phyloP scores from a whole-genome alignment of 306 rosid species.

The Pterocarpus santalinus region DNA sequence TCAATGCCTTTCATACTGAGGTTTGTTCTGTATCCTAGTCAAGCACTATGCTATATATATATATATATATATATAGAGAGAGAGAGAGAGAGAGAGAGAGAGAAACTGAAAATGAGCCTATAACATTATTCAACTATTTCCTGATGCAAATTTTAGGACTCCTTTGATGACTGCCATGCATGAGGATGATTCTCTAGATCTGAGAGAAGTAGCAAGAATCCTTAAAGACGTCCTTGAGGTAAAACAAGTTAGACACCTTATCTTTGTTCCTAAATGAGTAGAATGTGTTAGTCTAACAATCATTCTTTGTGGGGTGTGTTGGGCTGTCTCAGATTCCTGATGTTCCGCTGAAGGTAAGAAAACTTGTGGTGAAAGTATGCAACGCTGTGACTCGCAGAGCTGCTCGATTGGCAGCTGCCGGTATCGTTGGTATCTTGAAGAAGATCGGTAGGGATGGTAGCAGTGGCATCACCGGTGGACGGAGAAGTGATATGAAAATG shows the following conservation, averaged over 20 bases:
- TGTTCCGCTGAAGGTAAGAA: constrained; percentile 67
- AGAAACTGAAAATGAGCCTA: too few relatives aligned
- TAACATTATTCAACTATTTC: constrained; percentile 1
- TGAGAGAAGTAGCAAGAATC: constrained; percentile 61
- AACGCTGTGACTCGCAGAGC: constrained; percentile 79
- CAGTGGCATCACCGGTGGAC: constrained; percentile 71
- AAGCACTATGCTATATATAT: background rate
- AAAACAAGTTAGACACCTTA: background rate
- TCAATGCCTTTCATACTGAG: constrained; percentile 69
- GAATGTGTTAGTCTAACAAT: constrained; percentile 3
- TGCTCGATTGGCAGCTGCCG: constrained; percentile 83
- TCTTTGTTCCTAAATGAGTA: background rate
- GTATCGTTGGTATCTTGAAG: constrained; percentile 82
- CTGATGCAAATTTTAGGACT: constrained; percentile 55
- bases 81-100: background rate
- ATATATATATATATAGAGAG: too few relatives aligned
- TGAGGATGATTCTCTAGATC: constrained; percentile 69
- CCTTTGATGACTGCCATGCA: constrained; percentile 74
- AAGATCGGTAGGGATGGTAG: constrained; percentile 92
- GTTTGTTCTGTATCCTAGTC: constrained; percentile 48
- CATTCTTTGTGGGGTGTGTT: constrained; percentile 9
- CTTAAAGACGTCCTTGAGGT: constrained; percentile 66
- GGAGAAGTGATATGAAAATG: constrained; percentile 64
- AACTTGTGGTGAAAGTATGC: constrained; percentile 70
- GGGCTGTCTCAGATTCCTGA: constrained; percentile 62